A percentile compares a stretch with the other conserved stretches of the same genome.
Conservation (phyloP, 2,329 filamentous ascomycete genomes). For the Ascochyta clinopodiicola region DNA sequence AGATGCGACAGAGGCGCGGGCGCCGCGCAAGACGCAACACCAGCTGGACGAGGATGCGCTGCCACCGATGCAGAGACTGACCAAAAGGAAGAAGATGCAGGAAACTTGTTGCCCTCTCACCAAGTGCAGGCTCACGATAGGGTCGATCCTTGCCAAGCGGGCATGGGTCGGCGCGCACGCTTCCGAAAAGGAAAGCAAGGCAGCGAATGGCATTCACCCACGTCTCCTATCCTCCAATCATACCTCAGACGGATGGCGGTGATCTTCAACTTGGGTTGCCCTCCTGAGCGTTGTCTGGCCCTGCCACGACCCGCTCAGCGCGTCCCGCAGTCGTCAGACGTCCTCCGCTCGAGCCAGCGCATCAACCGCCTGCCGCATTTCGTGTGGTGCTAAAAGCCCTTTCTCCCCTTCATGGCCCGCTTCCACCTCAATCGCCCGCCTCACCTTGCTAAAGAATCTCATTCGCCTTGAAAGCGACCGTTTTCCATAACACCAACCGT, state of each 20-base stretch:
- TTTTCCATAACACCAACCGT: slow-evolving; percentile 4
- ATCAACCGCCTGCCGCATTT: slow-evolving; percentile 29
- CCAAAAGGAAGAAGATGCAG: slow-evolving; percentile 33
- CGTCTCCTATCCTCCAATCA: slow-evolving; percentile 28
- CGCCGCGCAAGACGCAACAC: slow-evolving; percentile 22
- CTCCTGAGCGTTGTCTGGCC: slow-evolving; percentile 34
- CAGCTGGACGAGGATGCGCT: slow-evolving; percentile 23
- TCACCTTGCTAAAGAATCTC: slow-evolving; percentile 26
- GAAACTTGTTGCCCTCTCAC: slow-evolving; percentile 22
- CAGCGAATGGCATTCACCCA: slow-evolving; percentile 33
- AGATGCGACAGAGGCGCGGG: slow-evolving; percentile 20
- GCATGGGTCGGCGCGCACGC: slow-evolving; percentile 20
- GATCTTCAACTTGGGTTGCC: slow-evolving; percentile 40
- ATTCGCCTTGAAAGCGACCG: slow-evolving; percentile 15
- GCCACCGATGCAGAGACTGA: slow-evolving; percentile 30
- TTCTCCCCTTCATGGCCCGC: slow-evolving; percentile 30
- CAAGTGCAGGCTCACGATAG: slow-evolving; percentile 27
- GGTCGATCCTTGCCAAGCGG: slow-evolving; percentile 20
- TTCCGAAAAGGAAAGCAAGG: slow-evolving; percentile 27
- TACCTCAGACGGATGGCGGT: background rate
- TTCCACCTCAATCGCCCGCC: slow-evolving; percentile 38
- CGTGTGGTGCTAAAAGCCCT: slow-evolving; percentile 36
- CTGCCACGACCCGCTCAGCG: slow-evolving; percentile 28
- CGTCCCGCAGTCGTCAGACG: slow-evolving; percentile 36
- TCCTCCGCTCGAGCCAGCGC: slow-evolving; percentile 43